Evolutionary conservation across 495 filamentous ascomycete genomes (phyloP), one percentile per base, ranked within the genome.

Genomic region (Cudoniella acicularis): DNA sequence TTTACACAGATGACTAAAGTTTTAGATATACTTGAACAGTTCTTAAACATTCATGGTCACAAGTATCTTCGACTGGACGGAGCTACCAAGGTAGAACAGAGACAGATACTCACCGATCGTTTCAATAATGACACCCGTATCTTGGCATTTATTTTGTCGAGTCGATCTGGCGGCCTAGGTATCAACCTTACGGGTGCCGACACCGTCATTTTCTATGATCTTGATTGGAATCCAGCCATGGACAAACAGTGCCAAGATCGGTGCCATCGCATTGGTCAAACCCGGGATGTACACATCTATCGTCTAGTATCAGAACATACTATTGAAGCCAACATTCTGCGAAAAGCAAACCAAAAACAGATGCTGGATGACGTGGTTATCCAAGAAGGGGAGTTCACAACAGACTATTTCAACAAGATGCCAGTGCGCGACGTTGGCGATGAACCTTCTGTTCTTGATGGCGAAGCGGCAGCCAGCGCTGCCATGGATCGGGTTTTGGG

Each of bases 1-100:
- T 99, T 99, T 75, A 98, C 95, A 1, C 95, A 99, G 66, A 99
- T 99, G 95, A 98, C 95, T 23, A 96, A 93, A 69, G 94, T 98
- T 63, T 85, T 99, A 3, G 92, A 99, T 72, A 94, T 99, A 58
- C 81, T 99, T 17, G 95, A 99, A 66, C 92, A 92, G 57, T 99
- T 98, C 69, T 84, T 99, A 67, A 98, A 97, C 70, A 97, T 99
- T 57, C 94, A 98, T 66, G 92, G 92, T 1, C 90, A 98, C 71
- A 94, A 93, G 25, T 99, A 99, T 73, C 83, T 96, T 2, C 91
- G 95, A 24, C 86, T 99, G 10, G 95, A 99, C 65, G 95, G 95
- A 40, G 84, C 89, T 17, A 98, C 95, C 13, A 96, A 95, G 64
- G 84, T 97, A 25, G 95, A 98, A 70, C 88, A 95, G 70, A 90